These are phyloP conservation scores for Adansonia madagascariensis DNA, from an alignment of 441 rosid genomes.

Conservation along the genomic window DNA sequence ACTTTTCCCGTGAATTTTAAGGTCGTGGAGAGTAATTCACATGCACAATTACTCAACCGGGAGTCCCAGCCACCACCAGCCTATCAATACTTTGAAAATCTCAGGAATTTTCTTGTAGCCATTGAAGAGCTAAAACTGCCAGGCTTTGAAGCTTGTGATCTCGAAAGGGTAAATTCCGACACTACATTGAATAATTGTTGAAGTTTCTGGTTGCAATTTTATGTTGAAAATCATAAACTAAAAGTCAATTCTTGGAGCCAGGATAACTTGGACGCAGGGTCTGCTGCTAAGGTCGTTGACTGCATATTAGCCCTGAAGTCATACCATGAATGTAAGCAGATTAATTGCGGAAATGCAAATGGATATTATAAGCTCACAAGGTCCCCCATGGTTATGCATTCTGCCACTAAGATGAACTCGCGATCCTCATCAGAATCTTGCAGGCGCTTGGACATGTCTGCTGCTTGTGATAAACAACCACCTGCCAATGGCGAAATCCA, in stretches of 20 bases:
- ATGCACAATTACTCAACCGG: conserved; percentile 48
- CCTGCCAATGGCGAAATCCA: conserved; percentile 42
- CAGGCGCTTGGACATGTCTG: conserved; percentile 62
- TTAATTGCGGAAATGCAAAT: conserved; percentile 55
- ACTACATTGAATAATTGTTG: not conserved
- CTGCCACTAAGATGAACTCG: conserved; percentile 45
- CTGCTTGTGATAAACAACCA: conserved; percentile 40
- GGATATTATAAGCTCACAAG: conserved; percentile 60
- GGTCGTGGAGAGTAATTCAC: conserved; percentile 76
- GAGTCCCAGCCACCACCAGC: conserved; percentile 78
- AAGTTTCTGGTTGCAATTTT: conserved; percentile 3
- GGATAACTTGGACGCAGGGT: conserved; percentile 81
- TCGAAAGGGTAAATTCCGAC: conserved; percentile 66
- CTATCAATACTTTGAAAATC: conserved; percentile 92
- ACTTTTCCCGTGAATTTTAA: conserved; percentile 20
- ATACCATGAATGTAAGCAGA: conserved; percentile 69
- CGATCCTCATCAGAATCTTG: conserved; percentile 51
- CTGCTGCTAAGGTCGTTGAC: conserved; percentile 79
- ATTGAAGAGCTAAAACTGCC: conserved; percentile 78
- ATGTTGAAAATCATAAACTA: not conserved
- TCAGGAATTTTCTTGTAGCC: conserved; percentile 81
- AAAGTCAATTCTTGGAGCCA: conserved; percentile 29
- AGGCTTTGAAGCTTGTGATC: conserved; percentile 94
- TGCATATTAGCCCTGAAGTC: conserved; percentile 79
- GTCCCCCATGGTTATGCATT: conserved; percentile 61